Evolutionary conservation across 2,329 filamentous ascomycete genomes (phyloP).

Genomic region (Huntiella savannae): DNA sequence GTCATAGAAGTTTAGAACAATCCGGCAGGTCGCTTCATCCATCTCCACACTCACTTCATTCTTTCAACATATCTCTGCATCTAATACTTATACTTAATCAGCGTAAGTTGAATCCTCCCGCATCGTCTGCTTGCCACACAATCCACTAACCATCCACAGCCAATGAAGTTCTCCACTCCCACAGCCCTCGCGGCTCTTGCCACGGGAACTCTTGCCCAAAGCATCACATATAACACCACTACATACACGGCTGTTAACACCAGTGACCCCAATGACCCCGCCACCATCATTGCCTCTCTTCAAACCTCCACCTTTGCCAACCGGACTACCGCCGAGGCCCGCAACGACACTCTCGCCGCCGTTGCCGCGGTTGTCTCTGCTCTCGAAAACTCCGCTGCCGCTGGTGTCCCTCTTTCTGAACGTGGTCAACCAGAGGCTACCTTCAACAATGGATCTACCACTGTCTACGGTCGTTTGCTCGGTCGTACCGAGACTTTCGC

Average conservation of each 20-base stretch:
- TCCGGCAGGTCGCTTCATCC: no score
- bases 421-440: conserved; percentile 1
- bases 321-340: not conserved
- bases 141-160: no score
- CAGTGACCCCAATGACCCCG: not conserved
- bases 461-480: conserved; percentile 13
- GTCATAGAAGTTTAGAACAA: no score
- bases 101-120: no score
- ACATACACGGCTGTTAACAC: not conserved
- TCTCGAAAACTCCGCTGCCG: not conserved
- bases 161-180: not conserved
- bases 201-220: not conserved
- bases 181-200: not conserved
- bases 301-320: conserved; percentile 1
- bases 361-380: conserved; percentile 1
- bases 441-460: not conserved
- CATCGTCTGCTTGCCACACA: no score
- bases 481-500: conserved; percentile 35
- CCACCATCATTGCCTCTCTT: not conserved
- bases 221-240: not conserved
- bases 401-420: conserved; percentile 5
- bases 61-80: no score
- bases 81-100: no score
- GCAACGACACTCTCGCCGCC: not conserved
- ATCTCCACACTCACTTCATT: no score